Conservation (phyloP, 2,329 filamentous ascomycete genomes). For the Plenodomus tracheiphilus region DNA sequence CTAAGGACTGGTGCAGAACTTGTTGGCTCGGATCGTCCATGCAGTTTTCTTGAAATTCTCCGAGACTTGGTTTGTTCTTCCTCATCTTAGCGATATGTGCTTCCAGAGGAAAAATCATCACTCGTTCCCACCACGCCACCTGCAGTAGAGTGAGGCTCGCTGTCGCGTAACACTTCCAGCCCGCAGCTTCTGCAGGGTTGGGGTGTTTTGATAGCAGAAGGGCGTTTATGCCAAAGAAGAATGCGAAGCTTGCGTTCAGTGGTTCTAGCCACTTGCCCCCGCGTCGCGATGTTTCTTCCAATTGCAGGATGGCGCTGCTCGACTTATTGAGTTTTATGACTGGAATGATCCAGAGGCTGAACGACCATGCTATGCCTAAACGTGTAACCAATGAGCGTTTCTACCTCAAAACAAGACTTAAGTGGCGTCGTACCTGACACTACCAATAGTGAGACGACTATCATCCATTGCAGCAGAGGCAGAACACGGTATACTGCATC, state of each 20-base stretch:
- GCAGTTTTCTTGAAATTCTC: not conserved
- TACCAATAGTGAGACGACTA: not conserved
- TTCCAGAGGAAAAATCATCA: slow-evolving; percentile 7
- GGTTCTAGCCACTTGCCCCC: slow-evolving; percentile 5
- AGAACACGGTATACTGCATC: not conserved
- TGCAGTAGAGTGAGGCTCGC: slow-evolving; percentile 1
- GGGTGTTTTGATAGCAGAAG: slow-evolving; percentile 4
- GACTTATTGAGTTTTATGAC: slow-evolving; percentile 8
- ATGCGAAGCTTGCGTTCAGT: slow-evolving; percentile 3
- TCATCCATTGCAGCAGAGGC: not conserved
- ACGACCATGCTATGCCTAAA: slow-evolving; percentile 6
- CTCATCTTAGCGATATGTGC: not conserved
- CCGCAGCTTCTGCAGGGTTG: not conserved
- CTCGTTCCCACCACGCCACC: slow-evolving; percentile 6
- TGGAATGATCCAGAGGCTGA: slow-evolving; percentile 6
- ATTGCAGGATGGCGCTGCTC: not conserved
- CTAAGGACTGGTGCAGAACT: slow-evolving; percentile 1
- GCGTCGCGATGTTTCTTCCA: slow-evolving; percentile 4
- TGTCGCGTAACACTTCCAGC: slow-evolving; percentile 1
- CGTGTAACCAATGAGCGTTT: not conserved
- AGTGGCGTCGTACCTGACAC: not conserved
- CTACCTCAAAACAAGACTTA: not conserved
- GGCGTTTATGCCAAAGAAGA: slow-evolving; percentile 2
- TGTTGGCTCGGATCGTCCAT: not conserved
- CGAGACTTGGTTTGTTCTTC: not conserved